Base-by-base conservation (phyloP, 805 yeast species). In the Myxozyma neotropica region DNA sequence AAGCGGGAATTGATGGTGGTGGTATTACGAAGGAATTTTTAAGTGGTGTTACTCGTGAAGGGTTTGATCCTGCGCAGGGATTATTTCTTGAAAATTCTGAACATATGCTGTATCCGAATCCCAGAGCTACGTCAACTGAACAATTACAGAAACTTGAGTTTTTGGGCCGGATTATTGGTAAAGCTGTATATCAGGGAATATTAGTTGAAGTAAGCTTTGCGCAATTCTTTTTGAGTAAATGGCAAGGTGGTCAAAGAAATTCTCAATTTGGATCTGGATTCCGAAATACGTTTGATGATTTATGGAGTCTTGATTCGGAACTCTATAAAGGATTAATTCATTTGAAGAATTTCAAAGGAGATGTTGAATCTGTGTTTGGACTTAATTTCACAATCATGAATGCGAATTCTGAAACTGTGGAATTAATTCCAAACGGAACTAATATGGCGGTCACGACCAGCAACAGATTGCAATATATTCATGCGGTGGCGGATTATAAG, bases 1-100 rank as follows among this genome's bases (percentile, higher is more conserved):
- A 93, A 71, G 90, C 86, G 0, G 99, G 99, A 0, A 87, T 93
- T 44, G 99, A 93, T 72, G 99, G 99, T 6, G 99, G 98, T 12
- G 99, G 99, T 1, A 77, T 93, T 24, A 92, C 97, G 0, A 92
- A 93, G 71, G 99, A 93, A 69, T 84, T 94, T 63, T 74, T 93
- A 56, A 90, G 93, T 1, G 78, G 86, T 52, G 84, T 90, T 0
- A 82, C 86, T 1, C 76, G 75, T 3, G 89, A 87, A 63, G 92
- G 88, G 0, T 89, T 93, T 67, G 74, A 77, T 31, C 74, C 78
- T 3, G 69, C 63, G 6, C 65, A 40, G 4, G 69, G 73, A 1
- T 68, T 81, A 5, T 83, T 84, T 59, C 68, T 72, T 6, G 76
- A 75, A 27, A 83, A 80, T 23, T 70, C 72, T 0, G 75, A 81